These are phyloP conservation scores for Pseudomassariella vexata DNA, from an alignment of 2,329 filamentous ascomycete genomes.

Conservation along the genomic window DNA sequence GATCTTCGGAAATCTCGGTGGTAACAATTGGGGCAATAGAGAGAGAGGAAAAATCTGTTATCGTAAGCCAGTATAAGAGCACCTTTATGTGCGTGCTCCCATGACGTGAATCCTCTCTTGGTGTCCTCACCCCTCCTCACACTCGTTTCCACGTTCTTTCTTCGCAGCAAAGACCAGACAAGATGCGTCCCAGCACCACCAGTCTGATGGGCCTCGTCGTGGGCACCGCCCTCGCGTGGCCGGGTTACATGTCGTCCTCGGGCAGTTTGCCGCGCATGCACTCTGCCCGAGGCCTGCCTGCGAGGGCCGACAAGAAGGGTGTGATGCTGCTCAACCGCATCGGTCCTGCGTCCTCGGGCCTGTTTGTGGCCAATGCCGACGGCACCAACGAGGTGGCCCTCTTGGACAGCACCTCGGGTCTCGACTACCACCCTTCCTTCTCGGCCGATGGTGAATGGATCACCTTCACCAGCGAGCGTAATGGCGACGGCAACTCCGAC, in stretches of 20 bases:
- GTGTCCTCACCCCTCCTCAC: too few relatives aligned
- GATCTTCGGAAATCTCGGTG: too few relatives aligned
- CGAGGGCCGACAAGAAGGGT: slow-evolving; percentile 3
- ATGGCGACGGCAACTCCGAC: slow-evolving; percentile 33
- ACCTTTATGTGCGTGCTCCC: too few relatives aligned
- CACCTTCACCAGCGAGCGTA: slow-evolving; percentile 32
- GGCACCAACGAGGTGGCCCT: slow-evolving; percentile 30
- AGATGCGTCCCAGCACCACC: slow-evolving; percentile 1
- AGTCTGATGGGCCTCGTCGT: background rate
- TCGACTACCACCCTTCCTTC: slow-evolving; percentile 33
- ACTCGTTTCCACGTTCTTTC: too few relatives aligned
- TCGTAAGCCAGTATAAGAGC: too few relatives aligned
- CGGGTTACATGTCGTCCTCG: too few relatives aligned
- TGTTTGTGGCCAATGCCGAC: slow-evolving; percentile 29
- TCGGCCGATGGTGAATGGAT: slow-evolving; percentile 32
- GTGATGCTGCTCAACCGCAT: slow-evolving; percentile 15
- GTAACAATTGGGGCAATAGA: too few relatives aligned
- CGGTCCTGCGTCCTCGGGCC: slow-evolving; percentile 10
- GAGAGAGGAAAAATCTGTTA: too few relatives aligned
- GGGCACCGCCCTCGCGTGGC: background rate
- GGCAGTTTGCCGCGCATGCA: too few relatives aligned
- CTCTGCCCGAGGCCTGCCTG: too few relatives aligned
- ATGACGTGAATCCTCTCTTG: too few relatives aligned
- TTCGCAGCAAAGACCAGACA: too few relatives aligned
- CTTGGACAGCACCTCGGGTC: slow-evolving; percentile 20